Base-by-base conservation (phyloP, 805 yeast genomes). In the Suhomyces emberorum region DNA sequence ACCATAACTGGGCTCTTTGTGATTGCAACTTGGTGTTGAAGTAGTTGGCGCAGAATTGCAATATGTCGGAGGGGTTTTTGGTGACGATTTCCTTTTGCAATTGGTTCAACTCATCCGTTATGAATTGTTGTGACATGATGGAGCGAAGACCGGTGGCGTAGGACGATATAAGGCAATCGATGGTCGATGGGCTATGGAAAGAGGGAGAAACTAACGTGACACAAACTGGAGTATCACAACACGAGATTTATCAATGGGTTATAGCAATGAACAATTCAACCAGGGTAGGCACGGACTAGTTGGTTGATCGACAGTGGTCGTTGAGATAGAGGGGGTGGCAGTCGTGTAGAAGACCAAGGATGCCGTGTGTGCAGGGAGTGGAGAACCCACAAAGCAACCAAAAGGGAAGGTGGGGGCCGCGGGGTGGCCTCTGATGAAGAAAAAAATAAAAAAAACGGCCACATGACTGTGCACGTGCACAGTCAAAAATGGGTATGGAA, bases 31-130 rank as follows among this genome's bases (percentile, higher is more conserved):
- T 75, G 32, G 69, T 57, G 52, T 74, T 75, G 65, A 85, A 85
- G 59, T 81, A 82, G 58, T 79, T 75, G 38, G 85, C 82, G 51
- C 89, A 81, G 61, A 83, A 85, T 52, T 84, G 88, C 39, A 85
- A 56, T 9, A 84, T 65, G 52, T 84, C 91, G 10, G 66, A 53
- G 1, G 95, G 95, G 48, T 80, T 75, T 44, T 67, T 63, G 27
- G 65, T 51, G 32, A 53, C 45, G 35, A 67, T 57, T 52, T 79
- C 83, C 52, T 69, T 73, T 56, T 79, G 81, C 54, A 83, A 77
- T 43, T 70, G 77, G 48, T 74, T 73, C 56, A 83, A 69, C 58
- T 81, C 89, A 37, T 73, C 74, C 28, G 51, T 44, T 23, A 44
- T 46, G 39, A 46, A 48, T 21, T 33, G 38, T 12, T 36, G 38